Evolutionary conservation across 2,329 filamentous ascomycete species (phyloP).

Genomic region (Phaeosphaeriaceae sp.): DNA sequence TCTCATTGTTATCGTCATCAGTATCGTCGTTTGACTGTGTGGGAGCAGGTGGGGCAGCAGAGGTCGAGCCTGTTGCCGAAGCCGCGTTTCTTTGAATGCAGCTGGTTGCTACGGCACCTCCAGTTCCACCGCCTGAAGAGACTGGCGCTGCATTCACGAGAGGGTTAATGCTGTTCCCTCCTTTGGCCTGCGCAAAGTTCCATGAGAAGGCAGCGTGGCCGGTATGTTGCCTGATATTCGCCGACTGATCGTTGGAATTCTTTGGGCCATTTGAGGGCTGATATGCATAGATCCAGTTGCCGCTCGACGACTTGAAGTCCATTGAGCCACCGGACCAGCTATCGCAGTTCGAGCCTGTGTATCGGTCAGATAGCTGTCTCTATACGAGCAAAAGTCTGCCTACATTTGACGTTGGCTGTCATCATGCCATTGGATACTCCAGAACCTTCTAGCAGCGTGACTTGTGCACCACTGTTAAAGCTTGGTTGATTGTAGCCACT

Average conservation of each 20-base stretch:
- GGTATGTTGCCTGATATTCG: conserved; percentile 56
- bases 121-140: conserved; percentile 24
- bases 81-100: conserved; percentile 39
- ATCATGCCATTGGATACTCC: conserved; percentile 61
- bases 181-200: conserved; percentile 58
- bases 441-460: conserved; percentile 61
- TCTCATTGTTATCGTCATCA: conserved; percentile 10
- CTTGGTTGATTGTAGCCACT: conserved; percentile 54
- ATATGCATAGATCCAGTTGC: conserved; percentile 61
- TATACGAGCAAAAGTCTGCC: conserved; percentile 8
- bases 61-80: conserved; percentile 13
- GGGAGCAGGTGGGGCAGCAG: conserved; percentile 7
- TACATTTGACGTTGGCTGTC: conserved; percentile 64
- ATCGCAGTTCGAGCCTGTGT: conserved; percentile 58
- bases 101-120: conserved; percentile 24
- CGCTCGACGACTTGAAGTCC: conserved; percentile 54
- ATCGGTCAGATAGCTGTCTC: conserved; percentile 12
- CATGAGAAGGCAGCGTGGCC: conserved; percentile 52
- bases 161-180: conserved; percentile 56
- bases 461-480: conserved; percentile 51
- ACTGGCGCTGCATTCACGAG: conserved; percentile 41
- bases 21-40: conserved; percentile 9
- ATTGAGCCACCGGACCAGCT: conserved; percentile 61
- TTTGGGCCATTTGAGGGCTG: conserved; percentile 55
- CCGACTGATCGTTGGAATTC: conserved; percentile 54